A percentile compares a stretch with the other conserved stretches of the same genome.
Evolutionary conservation across 306 rosid species (phyloP).

Genomic region (Alnus glutinosa): DNA sequence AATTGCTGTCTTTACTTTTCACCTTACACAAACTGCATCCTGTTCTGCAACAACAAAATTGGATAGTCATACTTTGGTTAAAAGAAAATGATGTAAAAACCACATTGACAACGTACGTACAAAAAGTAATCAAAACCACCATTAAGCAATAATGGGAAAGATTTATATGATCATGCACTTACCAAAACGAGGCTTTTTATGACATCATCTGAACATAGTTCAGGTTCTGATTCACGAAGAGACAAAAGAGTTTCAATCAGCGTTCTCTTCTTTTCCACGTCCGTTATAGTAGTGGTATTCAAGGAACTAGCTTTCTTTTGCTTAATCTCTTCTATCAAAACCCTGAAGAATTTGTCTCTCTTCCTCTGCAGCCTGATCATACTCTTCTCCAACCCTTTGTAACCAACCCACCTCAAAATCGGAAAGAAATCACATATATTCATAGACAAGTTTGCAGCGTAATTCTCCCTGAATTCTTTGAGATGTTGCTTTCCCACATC

Average conservation of each 20-base stretch:
- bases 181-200: conserved; percentile 23
- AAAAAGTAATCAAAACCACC: no score
- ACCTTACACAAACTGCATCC: no score
- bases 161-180: not conserved
- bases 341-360: conserved; percentile 15
- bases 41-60: no score
- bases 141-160: no score
- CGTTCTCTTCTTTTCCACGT: not conserved
- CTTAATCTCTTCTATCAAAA: conserved; percentile 17
- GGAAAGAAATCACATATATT: conserved; percentile 40
- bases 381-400: conserved; percentile 26
- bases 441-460: not conserved
- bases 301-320: conserved; percentile 8
- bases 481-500: conserved; percentile 26
- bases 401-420: conserved; percentile 28
- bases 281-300: no score
- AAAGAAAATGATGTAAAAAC: no score
- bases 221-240: conserved; percentile 15
- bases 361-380: conserved; percentile 29
- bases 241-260: conserved; percentile 10
- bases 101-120: no score
- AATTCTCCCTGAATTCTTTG: conserved; percentile 19
- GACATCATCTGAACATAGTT: conserved; percentile 15
- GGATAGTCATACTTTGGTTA: no score
- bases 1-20: no score